Conservation (phyloP, 78 protist species). For the Paratrimastix pyriformis region DNA sequence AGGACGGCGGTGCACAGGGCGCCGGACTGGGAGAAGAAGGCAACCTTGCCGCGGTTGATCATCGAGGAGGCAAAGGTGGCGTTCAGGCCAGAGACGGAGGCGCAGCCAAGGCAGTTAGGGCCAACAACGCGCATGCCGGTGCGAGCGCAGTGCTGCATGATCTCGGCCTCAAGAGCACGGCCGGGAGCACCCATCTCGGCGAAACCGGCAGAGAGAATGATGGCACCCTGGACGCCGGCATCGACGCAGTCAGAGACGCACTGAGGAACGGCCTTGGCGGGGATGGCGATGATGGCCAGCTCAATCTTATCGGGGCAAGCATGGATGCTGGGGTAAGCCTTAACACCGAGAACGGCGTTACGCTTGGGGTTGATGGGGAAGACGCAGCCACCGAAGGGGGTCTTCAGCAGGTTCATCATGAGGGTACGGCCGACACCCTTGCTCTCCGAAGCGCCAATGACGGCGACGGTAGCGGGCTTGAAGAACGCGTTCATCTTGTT, state of each 20-base stretch:
- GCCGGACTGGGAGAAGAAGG: constrained; percentile 40
- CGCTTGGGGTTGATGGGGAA: constrained; percentile 36
- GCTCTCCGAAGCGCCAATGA: constrained; percentile 31
- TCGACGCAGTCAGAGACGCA: constrained; percentile 15
- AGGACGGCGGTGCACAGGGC: constrained; percentile 33
- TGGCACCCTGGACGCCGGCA: neutral
- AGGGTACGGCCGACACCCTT: constrained; percentile 25
- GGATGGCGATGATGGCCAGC: constrained; percentile 8
- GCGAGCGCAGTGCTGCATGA: neutral
- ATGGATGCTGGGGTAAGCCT: neutral
- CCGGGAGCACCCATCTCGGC: constrained; percentile 30
- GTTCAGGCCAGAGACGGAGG: constrained; percentile 6
- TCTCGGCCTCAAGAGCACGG: constrained; percentile 6
- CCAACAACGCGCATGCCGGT: constrained; percentile 29
- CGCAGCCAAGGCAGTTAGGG: constrained; percentile 25
- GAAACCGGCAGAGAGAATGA: constrained; percentile 45
- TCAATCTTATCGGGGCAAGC: constrained; percentile 18
- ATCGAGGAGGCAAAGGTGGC: constrained; percentile 24
- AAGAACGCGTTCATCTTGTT: neutral
- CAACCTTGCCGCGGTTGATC: constrained; percentile 16
- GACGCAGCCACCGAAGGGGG: constrained; percentile 13
- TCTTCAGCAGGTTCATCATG: neutral
- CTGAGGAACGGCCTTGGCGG: constrained; percentile 8
- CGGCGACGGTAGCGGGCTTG: constrained; percentile 25
- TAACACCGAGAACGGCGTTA: neutral